Percentiles rank a stretch among this genome's conserved stretches.
Evolutionary conservation across 768 basidiomycete genomes (phyloP).

Genomic region (Amanita phalloides): DNA sequence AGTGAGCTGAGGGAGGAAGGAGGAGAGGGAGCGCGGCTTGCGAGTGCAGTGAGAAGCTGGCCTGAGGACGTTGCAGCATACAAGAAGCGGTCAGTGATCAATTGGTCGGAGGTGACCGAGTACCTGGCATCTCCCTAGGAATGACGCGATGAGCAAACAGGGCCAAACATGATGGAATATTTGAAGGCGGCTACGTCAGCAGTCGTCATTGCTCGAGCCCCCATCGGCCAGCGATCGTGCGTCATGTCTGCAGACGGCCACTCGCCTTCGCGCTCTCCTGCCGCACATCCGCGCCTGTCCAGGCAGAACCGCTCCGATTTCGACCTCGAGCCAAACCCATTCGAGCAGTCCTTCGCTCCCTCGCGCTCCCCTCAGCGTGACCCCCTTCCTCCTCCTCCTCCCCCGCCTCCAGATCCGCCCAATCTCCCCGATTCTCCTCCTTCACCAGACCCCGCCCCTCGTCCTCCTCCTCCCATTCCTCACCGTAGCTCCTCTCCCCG

Average conservation of each 20-base stretch:
- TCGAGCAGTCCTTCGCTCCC: conserved; percentile 85
- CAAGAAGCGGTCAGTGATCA: conserved; percentile 20
- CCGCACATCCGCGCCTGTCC: conserved; percentile 12
- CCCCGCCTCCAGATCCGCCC: conserved; percentile 17
- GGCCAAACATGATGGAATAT: conserved; percentile 29
- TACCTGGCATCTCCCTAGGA: not conserved
- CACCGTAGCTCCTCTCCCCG: conserved; percentile 37
- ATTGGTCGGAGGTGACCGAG: no score
- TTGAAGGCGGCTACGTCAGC: conserved; percentile 36
- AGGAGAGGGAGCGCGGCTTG: conserved; percentile 52
- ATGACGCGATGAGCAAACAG: conserved; percentile 21
- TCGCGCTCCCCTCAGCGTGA: conserved; percentile 19
- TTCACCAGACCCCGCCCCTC: conserved; percentile 14
- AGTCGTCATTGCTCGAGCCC: conserved; percentile 36
- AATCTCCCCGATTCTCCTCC: conserved; percentile 15
- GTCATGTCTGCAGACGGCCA: conserved; percentile 30
- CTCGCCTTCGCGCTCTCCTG: conserved; percentile 20
- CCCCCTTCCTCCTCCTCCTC: conserved; percentile 19
- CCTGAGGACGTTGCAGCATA: conserved; percentile 47
- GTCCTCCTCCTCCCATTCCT: conserved; percentile 12
- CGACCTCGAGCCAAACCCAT: conserved; percentile 81
- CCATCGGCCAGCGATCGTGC: conserved; percentile 17
- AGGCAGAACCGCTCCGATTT: conserved; percentile 56
- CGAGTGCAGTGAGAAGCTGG: conserved; percentile 56
- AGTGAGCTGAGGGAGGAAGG: conserved; percentile 40